Base-by-base conservation (phyloP, 768 basidiomycete species). In the Suillus ampliporus region DNA sequence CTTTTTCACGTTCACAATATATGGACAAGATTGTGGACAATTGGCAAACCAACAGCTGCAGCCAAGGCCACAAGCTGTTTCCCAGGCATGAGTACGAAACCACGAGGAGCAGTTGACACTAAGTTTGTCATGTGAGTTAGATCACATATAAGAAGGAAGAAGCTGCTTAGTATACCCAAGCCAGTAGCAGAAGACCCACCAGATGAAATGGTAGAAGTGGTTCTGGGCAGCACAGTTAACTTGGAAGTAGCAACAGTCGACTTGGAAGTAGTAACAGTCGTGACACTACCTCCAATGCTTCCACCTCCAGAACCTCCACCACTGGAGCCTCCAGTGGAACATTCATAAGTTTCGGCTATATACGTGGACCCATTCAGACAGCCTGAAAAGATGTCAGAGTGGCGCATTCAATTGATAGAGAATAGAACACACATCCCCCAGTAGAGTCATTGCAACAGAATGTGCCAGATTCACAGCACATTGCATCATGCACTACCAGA, bases 391-490 rank as follows among this genome's bases (percentile, higher is more conserved):
- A 41, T 15, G 15, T 19, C 57, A 52, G 31, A 23, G n/a, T 15
- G 9, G 17, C 1, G 17, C 11, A 34, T 21, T 8, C 8, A 10
- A 11, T n/a, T 14, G 1, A 19, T 6, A 28, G 52, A 43, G 13
- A 38, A 28, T 23, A 11, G 8, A 19, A 66, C 71, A 28, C 51
- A 72, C 71, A 72, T 58, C 61, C 66, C 40, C 72, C 71, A 28
- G 47, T 38, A 10, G 53, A 48, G 38, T 72, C 72, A 38, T 60
- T 65, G 28, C 71, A 72, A 21, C 71, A 72, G 26, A 60, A 48
- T n/a, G 8, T 23, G 50, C 68, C 65, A 11, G 50, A 0, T n/a
- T 26, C 35, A 21, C 69, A 71, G 15, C 70, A 71, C 65, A 31
- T 53, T 56, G 41, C 70, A 71, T 1, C 69, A 71, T 13, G 9